A percentile compares a stretch with the other conserved stretches of the same genome.
phyloP scores from a whole-genome alignment of 164 flowering plant species.

The Santalum album region DNA sequence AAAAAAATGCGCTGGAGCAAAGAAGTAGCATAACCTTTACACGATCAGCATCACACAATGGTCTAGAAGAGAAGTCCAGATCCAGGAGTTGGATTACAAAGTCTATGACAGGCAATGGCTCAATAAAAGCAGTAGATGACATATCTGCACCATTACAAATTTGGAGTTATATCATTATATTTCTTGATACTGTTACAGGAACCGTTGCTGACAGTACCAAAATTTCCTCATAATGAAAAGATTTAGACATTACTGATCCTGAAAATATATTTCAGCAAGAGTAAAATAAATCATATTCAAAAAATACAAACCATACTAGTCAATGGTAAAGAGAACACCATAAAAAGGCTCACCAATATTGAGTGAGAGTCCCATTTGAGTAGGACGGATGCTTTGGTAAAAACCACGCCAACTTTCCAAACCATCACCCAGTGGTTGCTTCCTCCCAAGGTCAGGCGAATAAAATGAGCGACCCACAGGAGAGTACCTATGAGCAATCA shows the following conservation, averaged over 20 bases:
- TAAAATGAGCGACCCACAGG: conserved; percentile 91
- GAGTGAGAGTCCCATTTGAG: conserved; percentile 94
- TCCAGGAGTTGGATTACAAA: conserved; percentile 73
- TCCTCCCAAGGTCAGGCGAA: conserved; percentile 74
- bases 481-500: conserved; percentile 41
- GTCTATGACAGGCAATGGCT: conserved; percentile 84
- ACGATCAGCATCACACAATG: conserved; percentile 83
- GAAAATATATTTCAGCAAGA: neutral
- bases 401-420: conserved; percentile 96
- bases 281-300: too few species aligned
- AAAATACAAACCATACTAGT: too few species aligned
- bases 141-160: conserved; percentile 47
- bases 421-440: conserved; percentile 83
- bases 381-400: conserved; percentile 94
- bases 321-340: too few species aligned
- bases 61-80: conserved; percentile 62
- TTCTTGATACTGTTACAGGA: too few species aligned
- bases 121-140: conserved; percentile 95
- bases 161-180: too few species aligned
- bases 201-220: too few species aligned
- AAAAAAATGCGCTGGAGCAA: too few species aligned
- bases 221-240: too few species aligned
- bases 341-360: conserved; percentile 64
- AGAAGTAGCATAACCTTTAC: conserved; percentile 64
- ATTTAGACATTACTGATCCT: too few species aligned